A percentile compares a stretch with the other conserved stretches of the same genome.
Conservation (phyloP, 345 rosid genomes). For the Chamaenerion angustifolium region DNA sequence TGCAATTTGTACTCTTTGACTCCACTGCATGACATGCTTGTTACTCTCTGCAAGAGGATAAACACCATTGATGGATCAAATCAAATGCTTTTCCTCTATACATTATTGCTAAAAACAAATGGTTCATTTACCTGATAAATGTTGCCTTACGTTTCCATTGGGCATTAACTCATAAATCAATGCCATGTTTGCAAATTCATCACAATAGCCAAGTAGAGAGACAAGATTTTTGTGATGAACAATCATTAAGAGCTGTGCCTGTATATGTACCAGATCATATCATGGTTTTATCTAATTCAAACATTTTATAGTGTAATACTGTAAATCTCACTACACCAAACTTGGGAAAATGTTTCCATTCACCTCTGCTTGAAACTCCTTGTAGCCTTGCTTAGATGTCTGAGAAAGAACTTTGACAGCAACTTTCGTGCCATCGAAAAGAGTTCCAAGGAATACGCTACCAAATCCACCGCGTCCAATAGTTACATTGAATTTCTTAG, state of each 20-base stretch:
- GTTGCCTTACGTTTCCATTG: slow-evolving; percentile 32
- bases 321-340: accelerated
- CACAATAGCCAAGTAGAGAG: slow-evolving; percentile 41
- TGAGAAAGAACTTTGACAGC: slow-evolving; percentile 19
- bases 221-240: slow-evolving; percentile 52
- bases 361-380: slow-evolving; percentile 20
- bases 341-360: neutral
- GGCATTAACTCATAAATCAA: slow-evolving; percentile 51
- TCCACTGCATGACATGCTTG: slow-evolving; percentile 16
- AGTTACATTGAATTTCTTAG: slow-evolving; percentile 23
- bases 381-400: slow-evolving; percentile 13
- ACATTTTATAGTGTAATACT: too few species aligned
- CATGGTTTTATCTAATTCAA: neutral
- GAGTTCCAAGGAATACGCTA: slow-evolving; percentile 12
- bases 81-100: neutral
- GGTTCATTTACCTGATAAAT: slow-evolving; percentile 14
- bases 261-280: neutral
- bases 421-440: slow-evolving; percentile 10
- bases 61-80: neutral
- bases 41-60: slow-evolving; percentile 1
- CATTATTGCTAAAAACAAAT: neutral
- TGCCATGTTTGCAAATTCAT: slow-evolving; percentile 24
- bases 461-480: slow-evolving; percentile 45
- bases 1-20: slow-evolving; percentile 22
- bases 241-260: slow-evolving; percentile 41